Percentiles rank a stretch among this genome's conserved stretches.
phyloP scores from a whole-genome alignment of 257 asterid species.

The Gynochthodes officinalis region DNA sequence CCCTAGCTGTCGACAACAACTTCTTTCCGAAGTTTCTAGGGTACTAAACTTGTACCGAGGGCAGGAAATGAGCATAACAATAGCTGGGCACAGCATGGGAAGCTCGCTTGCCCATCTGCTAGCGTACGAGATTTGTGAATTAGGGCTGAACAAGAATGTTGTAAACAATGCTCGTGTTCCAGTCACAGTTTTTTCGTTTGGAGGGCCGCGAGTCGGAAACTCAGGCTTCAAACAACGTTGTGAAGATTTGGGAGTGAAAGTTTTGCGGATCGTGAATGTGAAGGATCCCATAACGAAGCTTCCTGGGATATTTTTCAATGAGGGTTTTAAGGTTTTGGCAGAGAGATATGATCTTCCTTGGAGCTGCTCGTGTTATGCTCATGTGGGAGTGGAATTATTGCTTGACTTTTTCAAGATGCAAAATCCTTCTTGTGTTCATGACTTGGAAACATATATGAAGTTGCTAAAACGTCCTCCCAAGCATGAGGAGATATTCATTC shows the following conservation, averaged over 20 bases:
- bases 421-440: conserved; percentile 68
- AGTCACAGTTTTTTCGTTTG: conserved; percentile 60
- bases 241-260: conserved; percentile 59
- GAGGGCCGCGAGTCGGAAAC: conserved; percentile 76
- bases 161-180: conserved; percentile 22
- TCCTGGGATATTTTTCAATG: conserved; percentile 63
- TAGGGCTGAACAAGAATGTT: conserved; percentile 35
- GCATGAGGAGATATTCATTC: conserved; percentile 13
- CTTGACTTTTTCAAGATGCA: conserved; percentile 56
- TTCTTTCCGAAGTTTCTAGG: conserved; percentile 58
- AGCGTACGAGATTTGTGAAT: conserved; percentile 59
- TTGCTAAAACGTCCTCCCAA: conserved; percentile 37
- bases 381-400: conserved; percentile 60
- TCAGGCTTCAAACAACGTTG: conserved; percentile 58
- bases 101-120: conserved; percentile 53
- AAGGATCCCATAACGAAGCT: conserved; percentile 67
- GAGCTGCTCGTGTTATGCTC: conserved; percentile 59
- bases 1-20: conserved; percentile 62
- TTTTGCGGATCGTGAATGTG: conserved; percentile 51
- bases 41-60: conserved; percentile 28
- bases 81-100: conserved; percentile 77
- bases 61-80: conserved; percentile 51
- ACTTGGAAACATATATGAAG: conserved; percentile 48
- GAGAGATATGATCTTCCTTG: conserved; percentile 40
- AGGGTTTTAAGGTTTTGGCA: conserved; percentile 44